A percentile compares a stretch with the other conserved stretches of the same genome.
phyloP scores from a whole-genome alignment of 345 rosid genomes.

The Arabis hirsuta region DNA sequence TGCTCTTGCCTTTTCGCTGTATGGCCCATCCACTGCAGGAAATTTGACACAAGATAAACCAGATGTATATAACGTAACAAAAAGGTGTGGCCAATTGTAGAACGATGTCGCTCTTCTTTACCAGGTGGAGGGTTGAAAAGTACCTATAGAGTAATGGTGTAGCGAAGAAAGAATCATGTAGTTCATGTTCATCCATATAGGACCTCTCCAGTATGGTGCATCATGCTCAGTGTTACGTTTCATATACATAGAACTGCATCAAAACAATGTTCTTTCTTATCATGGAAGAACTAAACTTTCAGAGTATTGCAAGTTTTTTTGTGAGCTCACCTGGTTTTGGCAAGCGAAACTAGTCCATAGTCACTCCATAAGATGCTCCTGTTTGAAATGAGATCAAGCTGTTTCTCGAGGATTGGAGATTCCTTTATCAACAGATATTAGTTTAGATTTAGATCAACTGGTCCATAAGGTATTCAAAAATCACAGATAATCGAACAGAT shows the following conservation, averaged over 20 bases:
- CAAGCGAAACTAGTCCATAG: conserved; percentile 88
- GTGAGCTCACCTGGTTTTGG: conserved; percentile 74
- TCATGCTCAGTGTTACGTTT: conserved; percentile 97
- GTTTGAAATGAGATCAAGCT: conserved; percentile 84
- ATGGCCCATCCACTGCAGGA: conserved; percentile 79
- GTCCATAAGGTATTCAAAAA: conserved; percentile 7
- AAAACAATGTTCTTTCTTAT: conserved; percentile 14
- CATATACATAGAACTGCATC: conserved; percentile 82
- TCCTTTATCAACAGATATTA: conserved; percentile 50
- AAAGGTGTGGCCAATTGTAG: not conserved
- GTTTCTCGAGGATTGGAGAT: conserved; percentile 90
- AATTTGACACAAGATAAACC: conserved; percentile 12
- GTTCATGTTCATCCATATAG: conserved; percentile 97
- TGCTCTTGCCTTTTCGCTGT: conserved; percentile 62
- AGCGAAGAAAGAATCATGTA: conserved; percentile 90
- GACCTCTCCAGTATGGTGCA: conserved; percentile 99
- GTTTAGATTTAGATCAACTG: conserved; percentile 9
- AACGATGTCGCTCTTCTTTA: not conserved
- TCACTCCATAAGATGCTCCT: conserved; percentile 78
- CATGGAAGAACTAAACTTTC: not conserved
- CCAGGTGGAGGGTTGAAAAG: conserved; percentile 9
- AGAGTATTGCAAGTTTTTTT: no score
- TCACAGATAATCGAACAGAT: not conserved
- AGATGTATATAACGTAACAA: not conserved
- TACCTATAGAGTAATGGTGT: conserved; percentile 84